A percentile compares a stretch with the other conserved stretches of the same genome.
Evolutionary conservation across 2,329 filamentous ascomycete species (phyloP).

Genomic region (Colletotrichum plurivorum): DNA sequence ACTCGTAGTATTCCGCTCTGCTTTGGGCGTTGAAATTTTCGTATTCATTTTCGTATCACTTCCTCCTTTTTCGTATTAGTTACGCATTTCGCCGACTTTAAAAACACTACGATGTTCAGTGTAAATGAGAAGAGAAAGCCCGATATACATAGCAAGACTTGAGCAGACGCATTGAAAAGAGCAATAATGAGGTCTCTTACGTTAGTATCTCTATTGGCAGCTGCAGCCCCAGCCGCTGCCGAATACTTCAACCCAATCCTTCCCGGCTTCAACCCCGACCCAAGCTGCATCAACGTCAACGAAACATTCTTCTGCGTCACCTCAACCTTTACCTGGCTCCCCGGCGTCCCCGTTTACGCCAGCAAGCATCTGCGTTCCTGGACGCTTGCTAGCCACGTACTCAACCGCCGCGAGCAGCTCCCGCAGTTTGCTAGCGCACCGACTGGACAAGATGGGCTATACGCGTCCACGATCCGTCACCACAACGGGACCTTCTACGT

Average conservation of each 20-base stretch:
- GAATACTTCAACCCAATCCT: constrained; percentile 46
- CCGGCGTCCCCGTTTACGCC: constrained; percentile 61
- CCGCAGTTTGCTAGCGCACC: not conserved
- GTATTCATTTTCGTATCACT: too few species aligned
- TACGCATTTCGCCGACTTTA: too few species aligned
- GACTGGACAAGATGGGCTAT: constrained; percentile 43
- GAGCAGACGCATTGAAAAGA: too few species aligned
- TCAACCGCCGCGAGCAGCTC: not conserved
- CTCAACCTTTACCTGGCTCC: constrained; percentile 73
- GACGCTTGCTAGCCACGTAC: constrained; percentile 44
- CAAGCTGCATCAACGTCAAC: constrained; percentile 47
- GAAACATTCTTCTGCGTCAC: constrained; percentile 58
- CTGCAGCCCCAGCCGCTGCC: too few species aligned
- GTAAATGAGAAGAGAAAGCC: too few species aligned
- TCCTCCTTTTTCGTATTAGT: too few species aligned
- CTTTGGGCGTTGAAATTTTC: too few species aligned
- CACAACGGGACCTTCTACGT: constrained; percentile 43
- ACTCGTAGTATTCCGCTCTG: too few species aligned
- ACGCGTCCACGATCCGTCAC: constrained; percentile 44
- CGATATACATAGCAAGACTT: too few species aligned
- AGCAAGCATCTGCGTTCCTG: constrained; percentile 50
- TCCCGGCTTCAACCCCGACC: constrained; percentile 49
- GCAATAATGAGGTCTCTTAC: too few species aligned
- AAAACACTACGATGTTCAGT: too few species aligned
- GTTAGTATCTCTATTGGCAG: too few species aligned